Base-by-base conservation (phyloP, 2,329 filamentous ascomycete species). In the Alternaria dauci region DNA sequence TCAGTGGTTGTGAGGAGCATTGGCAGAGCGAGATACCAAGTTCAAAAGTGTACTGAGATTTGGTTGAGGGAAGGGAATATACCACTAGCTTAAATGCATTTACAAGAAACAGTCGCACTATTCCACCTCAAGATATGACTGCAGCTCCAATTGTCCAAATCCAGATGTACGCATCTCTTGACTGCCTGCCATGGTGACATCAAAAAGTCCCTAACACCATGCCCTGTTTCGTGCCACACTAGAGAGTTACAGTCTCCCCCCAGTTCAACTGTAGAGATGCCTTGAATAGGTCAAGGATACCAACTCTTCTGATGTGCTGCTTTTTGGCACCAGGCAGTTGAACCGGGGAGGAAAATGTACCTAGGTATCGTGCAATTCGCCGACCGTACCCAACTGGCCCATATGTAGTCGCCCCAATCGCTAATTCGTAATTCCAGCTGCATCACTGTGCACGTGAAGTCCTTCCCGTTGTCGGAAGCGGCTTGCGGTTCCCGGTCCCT, bases 361-460 rank as follows among this genome's bases (percentile, higher is more conserved):
- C n/a, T n/a, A 50, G 23, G 16, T 8, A n/a, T 25, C 20, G 14
- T 38, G 18, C 14, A 16, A 50, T 38, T 36, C 32, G 30, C 20
- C 11, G 30, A 25, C 32, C 16, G 14, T 36, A 23, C 32, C 16
- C 52, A 54, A 41, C 36, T 43, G 39, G 41, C 53, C 55, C 43
- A 30, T 28, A 26, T 51, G 23, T 11, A 43, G 25, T 18, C 34
- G 11, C 28, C 2, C 34, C 28, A 38, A 8, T 36, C 12, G 12
- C 18, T n/a, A 28, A 25, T 11, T 38, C 26, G 43, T 36, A 44
- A 52, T 47, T 52, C 34, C 36, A 36, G 34, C 41, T 34, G 9
- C 28, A 42, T 52, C 25, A 36, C 8, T 8, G 18, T 38, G 46
- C 65, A 66, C 61, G 65, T 68, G 61, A 64, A 53, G 12, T 18